Base-by-base conservation (phyloP, 2,329 filamentous ascomycete genomes). In the Hypoxylon sp. region DNA sequence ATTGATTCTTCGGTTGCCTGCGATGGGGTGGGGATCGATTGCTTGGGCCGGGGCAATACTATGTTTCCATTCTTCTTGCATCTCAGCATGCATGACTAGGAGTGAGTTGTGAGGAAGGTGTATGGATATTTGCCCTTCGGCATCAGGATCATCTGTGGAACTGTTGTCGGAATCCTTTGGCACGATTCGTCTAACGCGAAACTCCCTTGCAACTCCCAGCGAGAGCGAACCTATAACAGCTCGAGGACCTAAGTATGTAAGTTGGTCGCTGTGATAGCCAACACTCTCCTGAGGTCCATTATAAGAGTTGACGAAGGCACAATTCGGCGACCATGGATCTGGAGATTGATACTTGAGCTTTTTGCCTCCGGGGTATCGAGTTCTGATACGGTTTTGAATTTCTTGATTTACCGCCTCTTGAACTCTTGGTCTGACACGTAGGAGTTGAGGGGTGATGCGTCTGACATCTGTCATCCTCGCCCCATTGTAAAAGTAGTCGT, bases 1-100 rank as follows among this genome's bases (percentile, higher is more conserved):
- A 76, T 98, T 98, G 73, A 99, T 94, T 43, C 96, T 87, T 69
- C 89, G 90, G 73, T 90, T 94, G 0, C 91, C 91, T 0, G 94
- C 87, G 1, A 97, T 78, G 0, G 94, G 93, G 78, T 99, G 96
- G 0, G 93, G 93, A 67, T 94, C 91, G 64, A 98, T 92, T 3
- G 90, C 88, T 52, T 86, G 84, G 0, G 92, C 90, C 0, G 94
- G 92, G 0, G 89, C 85, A 46, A 99, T 92, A 71, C 88, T 87
- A 79, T 99, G 96, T 79, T 98, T 98, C 94, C 94, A 98, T 76
- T 92, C 91, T 76, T 98, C 95, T 76, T 98, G 95, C 93, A 97
- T 98, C 77, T 97, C 93, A 0, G 95, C 94, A 75, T 98, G 94
- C 96, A 99, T 98, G 9, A 98, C 85, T 0, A 99, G 85, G 0